Conservation (phyloP, 2,329 filamentous ascomycete genomes). For the Neoascochyta sp. region DNA sequence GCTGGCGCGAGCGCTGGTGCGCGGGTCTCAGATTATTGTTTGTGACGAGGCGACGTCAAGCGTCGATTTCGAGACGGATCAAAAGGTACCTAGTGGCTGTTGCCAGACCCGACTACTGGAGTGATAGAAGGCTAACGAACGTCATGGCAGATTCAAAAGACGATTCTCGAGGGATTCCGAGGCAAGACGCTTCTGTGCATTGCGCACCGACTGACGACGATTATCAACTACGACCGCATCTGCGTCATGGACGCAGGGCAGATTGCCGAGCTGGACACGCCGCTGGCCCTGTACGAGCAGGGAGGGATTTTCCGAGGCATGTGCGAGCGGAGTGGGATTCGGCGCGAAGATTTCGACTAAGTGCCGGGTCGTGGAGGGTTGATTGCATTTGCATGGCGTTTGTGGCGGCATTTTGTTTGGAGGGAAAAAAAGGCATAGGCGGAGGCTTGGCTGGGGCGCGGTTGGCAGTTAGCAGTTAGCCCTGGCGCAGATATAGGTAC, state of each 20-base stretch:
- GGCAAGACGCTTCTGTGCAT: constrained; percentile 90
- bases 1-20: constrained; percentile 82
- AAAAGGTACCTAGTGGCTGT: too few species aligned
- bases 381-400: constrained; percentile 19
- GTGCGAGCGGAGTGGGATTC: constrained; percentile 83
- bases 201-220: constrained; percentile 85
- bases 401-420: constrained; percentile 16
- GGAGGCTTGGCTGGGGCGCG: too few species aligned
- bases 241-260: constrained; percentile 89
- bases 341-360: constrained; percentile 46
- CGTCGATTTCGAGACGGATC: constrained; percentile 85
- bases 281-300: constrained; percentile 66
- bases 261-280: constrained; percentile 83
- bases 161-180: constrained; percentile 78
- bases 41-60: constrained; percentile 94
- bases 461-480: too few species aligned
- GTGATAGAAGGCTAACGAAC: too few species aligned
- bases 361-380: constrained; percentile 2
- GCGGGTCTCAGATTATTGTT: constrained; percentile 85
- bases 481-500: too few species aligned
- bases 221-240: constrained; percentile 91
- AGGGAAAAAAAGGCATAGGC: too few species aligned
- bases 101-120: too few species aligned
- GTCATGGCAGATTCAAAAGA: constrained; percentile 65
- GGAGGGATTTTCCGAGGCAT: constrained; percentile 81